Evolutionary conservation across 1,284 basidiomycete species (phyloP).

Genomic region (Cryptococcus hybrid): DNA sequence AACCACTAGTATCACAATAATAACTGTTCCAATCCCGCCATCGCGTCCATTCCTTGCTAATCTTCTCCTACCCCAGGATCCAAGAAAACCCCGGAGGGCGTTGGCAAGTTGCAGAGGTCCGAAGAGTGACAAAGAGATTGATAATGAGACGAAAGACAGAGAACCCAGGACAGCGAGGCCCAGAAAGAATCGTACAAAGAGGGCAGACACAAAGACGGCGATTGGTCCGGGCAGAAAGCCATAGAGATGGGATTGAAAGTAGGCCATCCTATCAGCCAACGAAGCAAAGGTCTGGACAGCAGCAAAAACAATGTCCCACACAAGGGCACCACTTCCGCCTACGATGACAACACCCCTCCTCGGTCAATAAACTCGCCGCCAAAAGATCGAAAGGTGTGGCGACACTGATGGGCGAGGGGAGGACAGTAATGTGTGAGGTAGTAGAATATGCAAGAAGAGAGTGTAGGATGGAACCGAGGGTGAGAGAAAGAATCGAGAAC

Average conservation of each 20-base stretch:
- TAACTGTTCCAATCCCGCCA: slow-evolving; percentile 20
- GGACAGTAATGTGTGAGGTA: slow-evolving; percentile 15
- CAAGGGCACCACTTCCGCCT: slow-evolving; percentile 27
- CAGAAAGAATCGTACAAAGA: slow-evolving; percentile 37
- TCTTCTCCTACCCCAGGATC: slow-evolving; percentile 19
- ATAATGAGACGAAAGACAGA: slow-evolving; percentile 41
- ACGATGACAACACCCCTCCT: slow-evolving; percentile 24
- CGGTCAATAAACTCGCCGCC: slow-evolving; percentile 13
- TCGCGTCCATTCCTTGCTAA: slow-evolving; percentile 5
- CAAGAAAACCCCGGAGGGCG: slow-evolving; percentile 35
- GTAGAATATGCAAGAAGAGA: slow-evolving; percentile 12
- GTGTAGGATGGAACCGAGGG: slow-evolving; percentile 36
- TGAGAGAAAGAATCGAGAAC: slow-evolving; percentile 33
- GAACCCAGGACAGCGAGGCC: slow-evolving; percentile 46
- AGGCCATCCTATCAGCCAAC: slow-evolving; percentile 22
- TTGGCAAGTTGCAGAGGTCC: slow-evolving; percentile 44
- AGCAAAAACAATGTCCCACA: slow-evolving; percentile 34
- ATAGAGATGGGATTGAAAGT: not conserved
- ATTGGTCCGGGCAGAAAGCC: slow-evolving; percentile 4
- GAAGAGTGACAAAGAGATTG: slow-evolving; percentile 39
- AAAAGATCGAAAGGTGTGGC: slow-evolving; percentile 9
- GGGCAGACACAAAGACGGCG: slow-evolving; percentile 5
- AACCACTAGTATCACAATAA: slow-evolving; percentile 34
- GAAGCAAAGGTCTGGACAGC: slow-evolving; percentile 35
- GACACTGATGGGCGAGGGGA: slow-evolving; percentile 4